Evolutionary conservation across 2,329 filamentous ascomycete species (phyloP).

Genomic region (Ophiostoma sp.): DNA sequence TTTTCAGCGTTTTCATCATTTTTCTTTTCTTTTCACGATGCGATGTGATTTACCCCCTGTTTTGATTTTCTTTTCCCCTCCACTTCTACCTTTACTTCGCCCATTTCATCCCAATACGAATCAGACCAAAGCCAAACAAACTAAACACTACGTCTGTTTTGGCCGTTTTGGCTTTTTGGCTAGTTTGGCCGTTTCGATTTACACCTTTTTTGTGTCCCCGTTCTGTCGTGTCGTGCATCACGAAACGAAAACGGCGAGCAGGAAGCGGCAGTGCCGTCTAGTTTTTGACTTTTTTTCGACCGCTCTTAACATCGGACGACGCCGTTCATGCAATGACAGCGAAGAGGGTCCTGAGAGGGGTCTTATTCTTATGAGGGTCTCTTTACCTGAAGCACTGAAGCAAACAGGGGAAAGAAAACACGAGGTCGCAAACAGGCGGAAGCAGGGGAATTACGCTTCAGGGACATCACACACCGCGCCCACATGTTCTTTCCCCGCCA

Average conservation of each 20-base stretch:
- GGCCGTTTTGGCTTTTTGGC: no score
- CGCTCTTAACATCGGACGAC: not conserved
- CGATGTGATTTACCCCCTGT: not conserved
- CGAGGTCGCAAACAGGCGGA: not conserved
- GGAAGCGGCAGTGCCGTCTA: not conserved
- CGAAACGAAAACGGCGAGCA: not conserved
- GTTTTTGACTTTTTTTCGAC: not conserved
- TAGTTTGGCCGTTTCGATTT: not conserved
- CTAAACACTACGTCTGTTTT: not conserved
- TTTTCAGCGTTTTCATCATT: not conserved
- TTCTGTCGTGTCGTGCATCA: not conserved
- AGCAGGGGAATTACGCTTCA: not conserved
- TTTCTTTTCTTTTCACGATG: not conserved
- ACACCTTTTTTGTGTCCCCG: no score
- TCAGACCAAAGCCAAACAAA: not conserved
- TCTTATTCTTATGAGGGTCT: not conserved
- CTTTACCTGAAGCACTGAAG: not conserved
- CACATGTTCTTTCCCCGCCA: not conserved
- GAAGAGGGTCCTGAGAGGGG: not conserved
- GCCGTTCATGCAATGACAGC: not conserved
- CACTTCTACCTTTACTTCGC: not conserved
- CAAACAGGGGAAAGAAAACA: not conserved
- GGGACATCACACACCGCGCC: not conserved
- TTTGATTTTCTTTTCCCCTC: not conserved
- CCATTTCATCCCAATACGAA: not conserved